Evolutionary conservation across 495 filamentous ascomycete genomes (phyloP), one percentile per base, ranked within the genome.

Genomic region (Pyrenula massariospora): DNA sequence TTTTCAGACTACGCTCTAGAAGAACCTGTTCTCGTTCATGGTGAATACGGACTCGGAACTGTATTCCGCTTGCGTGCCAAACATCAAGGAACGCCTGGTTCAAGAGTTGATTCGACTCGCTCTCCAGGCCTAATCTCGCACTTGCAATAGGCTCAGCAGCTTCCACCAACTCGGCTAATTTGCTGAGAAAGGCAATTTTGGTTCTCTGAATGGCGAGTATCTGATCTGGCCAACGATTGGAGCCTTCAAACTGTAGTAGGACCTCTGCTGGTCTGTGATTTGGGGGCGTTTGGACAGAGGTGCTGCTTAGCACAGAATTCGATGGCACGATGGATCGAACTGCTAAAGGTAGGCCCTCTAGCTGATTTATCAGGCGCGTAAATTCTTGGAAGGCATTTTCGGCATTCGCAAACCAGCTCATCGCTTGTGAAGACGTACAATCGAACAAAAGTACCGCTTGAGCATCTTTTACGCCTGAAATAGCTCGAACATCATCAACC

Each of bases 181-280:
- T 91, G 5, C 94, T 65, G 1, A 97, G 77, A 64, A 98, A 94
- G 0, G 92, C 94, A 22, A 92, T 77, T 69, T 98, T 98, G 11
- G 91, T 92, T 66, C 88, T 81, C 66, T 97, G 93, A 50, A 98
- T 92, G 2, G 93, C 91, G 10, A 76, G 76, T 8, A 97, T 71
- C 62, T 92, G 86, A 60, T 97, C 91, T 0, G 93, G 94, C 93
- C 93, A 98, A 56, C 91, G 85, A 10, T 81, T 83, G 2, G 94
- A 97, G 25, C 87, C 88, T 71, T 98, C 93, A 62, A 98, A 96
- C 60, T 92, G 91, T 22, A 98, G 76, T 36, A 88, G 75, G 54
- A 91, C 74, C 56, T 92, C 84, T 48, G 81, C 78, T 2, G 65
- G 57, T 47, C 64, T 58, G 54, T 63, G 66, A 20, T 64, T 57